These are phyloP conservation scores for Anisodus acutangulus DNA, from an alignment of 257 asterid species.

Conservation along the genomic window DNA sequence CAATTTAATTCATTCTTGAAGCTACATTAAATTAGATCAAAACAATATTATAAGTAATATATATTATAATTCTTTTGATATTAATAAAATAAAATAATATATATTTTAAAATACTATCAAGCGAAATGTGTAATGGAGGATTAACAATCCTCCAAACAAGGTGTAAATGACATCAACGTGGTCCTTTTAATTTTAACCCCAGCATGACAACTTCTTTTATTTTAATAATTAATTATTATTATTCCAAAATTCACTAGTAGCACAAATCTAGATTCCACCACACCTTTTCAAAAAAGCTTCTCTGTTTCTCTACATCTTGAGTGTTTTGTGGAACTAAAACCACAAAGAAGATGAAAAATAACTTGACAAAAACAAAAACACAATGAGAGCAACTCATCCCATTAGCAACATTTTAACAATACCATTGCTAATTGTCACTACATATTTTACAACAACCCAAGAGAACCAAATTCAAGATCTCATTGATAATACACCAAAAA, in stretches of 20 bases:
- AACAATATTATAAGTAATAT: no score
- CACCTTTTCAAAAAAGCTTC: background rate
- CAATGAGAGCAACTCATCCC: slow-evolving; percentile 37
- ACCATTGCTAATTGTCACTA: slow-evolving; percentile 20
- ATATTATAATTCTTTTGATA: no score
- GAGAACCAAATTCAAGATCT: slow-evolving; percentile 32
- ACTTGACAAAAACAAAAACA: background rate
- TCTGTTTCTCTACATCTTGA: background rate
- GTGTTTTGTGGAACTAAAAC: background rate
- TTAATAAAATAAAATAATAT: no score
- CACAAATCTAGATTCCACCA: slow-evolving; percentile 3
- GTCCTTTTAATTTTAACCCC: background rate
- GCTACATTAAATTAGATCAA: no score
- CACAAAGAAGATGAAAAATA: background rate
- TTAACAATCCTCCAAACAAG: background rate
- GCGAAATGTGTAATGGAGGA: no score
- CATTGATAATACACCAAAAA: slow-evolving; percentile 17
- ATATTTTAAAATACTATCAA: no score
- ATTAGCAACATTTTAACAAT: slow-evolving; percentile 46
- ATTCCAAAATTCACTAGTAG: background rate
- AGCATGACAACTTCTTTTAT: background rate
- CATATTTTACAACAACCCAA: slow-evolving; percentile 27
- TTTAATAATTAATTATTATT: background rate
- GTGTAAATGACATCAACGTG: background rate
- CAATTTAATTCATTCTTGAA: no score